Percentiles rank a stretch among this genome's conserved stretches.
These are phyloP conservation scores for slime mould (Dictyostelium discoideum) DNA, from an alignment of 78 protist genomes.

Conservation along the genomic window DNA sequence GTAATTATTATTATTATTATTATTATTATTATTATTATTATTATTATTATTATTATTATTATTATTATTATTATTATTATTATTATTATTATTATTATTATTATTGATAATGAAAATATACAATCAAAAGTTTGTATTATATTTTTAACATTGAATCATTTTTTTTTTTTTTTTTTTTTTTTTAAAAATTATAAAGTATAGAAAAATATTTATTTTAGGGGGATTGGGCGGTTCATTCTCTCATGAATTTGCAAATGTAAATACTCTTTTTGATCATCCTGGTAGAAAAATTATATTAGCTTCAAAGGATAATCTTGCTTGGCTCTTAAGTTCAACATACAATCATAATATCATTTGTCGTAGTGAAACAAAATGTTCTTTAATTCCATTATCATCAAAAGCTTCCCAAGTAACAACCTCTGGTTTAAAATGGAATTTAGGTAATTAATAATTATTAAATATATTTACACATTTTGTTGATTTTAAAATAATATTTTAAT, in stretches of 20 bases:
- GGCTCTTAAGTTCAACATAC: background rate
- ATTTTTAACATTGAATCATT: background rate
- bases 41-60: no score
- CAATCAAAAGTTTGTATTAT: no score
- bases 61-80: no score
- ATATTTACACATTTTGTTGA: no score
- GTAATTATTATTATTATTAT: background rate
- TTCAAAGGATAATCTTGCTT: slow-evolving; percentile 15
- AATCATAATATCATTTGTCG: slow-evolving; percentile 11
- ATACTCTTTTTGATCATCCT: slow-evolving; percentile 12
- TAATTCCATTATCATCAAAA: slow-evolving; percentile 20
- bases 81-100: no score
- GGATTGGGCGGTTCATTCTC: slow-evolving; percentile 58
- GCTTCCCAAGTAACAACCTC: slow-evolving; percentile 39
- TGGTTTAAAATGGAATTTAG: slow-evolving; percentile 68
- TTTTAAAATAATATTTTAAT: no score
- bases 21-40: no score
- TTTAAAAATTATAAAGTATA: background rate
- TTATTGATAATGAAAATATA: no score
- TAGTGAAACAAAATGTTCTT: slow-evolving; percentile 33
- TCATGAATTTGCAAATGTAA: slow-evolving; percentile 62
- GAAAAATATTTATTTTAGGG: slow-evolving; percentile 43
- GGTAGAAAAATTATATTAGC: slow-evolving; percentile 4
- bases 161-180: no score
- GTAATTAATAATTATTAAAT: background rate